Evolutionary conservation across 495 filamentous ascomycete genomes (phyloP).

Genomic region (Penicillium tannophilum): DNA sequence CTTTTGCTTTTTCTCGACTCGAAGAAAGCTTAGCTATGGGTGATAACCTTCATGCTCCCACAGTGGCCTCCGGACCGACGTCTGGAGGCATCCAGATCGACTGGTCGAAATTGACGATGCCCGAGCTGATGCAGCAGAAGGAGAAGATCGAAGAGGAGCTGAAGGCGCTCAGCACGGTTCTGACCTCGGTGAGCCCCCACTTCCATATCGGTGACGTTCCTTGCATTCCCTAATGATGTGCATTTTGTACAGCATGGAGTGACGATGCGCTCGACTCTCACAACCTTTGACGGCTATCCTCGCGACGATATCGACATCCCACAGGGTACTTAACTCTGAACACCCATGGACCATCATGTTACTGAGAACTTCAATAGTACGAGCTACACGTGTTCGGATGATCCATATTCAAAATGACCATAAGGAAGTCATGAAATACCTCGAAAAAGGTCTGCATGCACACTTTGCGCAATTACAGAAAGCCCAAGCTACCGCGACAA

Average conservation of each 20-base stretch:
- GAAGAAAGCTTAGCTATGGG: conserved; percentile 52
- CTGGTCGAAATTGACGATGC: conserved; percentile 60
- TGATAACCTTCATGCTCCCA: conserved; percentile 71
- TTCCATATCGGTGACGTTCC: conserved; percentile 2
- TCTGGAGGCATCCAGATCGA: conserved; percentile 57
- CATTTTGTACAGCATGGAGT: conserved; percentile 72
- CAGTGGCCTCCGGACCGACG: conserved; percentile 71
- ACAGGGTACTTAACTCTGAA: conserved; percentile 65
- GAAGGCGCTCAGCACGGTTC: conserved; percentile 77
- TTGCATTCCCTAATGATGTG: conserved; percentile 10
- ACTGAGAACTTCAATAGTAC: conserved; percentile 58
- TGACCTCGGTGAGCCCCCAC: conserved; percentile 71
- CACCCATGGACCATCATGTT: background rate
- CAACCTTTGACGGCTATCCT: conserved; percentile 91
- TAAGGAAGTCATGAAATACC: conserved; percentile 78
- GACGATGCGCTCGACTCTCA: conserved; percentile 85
- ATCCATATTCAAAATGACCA: conserved; percentile 91
- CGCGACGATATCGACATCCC: conserved; percentile 93
- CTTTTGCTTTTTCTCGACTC: conserved; percentile 4
- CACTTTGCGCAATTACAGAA: conserved; percentile 55
- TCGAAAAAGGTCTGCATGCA: conserved; percentile 82
- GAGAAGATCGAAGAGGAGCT: conserved; percentile 83
- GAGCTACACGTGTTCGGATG: conserved; percentile 86
- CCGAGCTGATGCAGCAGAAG: conserved; percentile 70
- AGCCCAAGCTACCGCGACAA: conserved; percentile 26